Evolutionary conservation across 192 early-diverging fungal species (phyloP).

Genomic region (Mortierella hygrophila): DNA sequence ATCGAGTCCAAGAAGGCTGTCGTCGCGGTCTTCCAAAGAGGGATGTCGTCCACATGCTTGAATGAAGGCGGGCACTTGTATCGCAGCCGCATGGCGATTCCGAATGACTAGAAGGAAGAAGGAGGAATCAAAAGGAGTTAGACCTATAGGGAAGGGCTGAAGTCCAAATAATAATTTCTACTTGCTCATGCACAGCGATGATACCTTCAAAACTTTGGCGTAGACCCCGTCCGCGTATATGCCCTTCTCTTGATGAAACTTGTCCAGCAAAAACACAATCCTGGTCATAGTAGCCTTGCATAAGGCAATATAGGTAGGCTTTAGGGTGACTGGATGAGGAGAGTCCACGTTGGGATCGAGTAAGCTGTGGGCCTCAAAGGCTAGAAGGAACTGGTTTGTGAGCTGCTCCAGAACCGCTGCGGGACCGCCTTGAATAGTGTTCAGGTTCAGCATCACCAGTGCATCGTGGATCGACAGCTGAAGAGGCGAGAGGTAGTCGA

Average conservation of each 20-base stretch:
- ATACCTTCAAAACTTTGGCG: conserved; percentile 63
- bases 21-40: conserved; percentile 81
- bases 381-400: conserved; percentile 36
- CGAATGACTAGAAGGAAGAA: conserved; percentile 60
- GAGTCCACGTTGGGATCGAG: conserved; percentile 21
- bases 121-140: not conserved
- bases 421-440: conserved; percentile 30
- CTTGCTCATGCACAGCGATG: not conserved
- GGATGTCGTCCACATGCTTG: conserved; percentile 73
- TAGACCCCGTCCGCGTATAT: conserved; percentile 69
- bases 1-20: conserved; percentile 72
- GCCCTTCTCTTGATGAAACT: conserved; percentile 57
- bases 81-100: conserved; percentile 79
- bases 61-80: conserved; percentile 82
- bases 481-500: conserved; percentile 72
- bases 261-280: conserved; percentile 68
- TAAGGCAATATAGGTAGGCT: conserved; percentile 82
- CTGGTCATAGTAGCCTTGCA: conserved; percentile 71
- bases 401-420: conserved; percentile 37
- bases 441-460: conserved; percentile 58
- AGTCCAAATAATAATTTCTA: not conserved
- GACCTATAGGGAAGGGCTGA: not conserved
- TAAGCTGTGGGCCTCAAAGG: not conserved
- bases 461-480: conserved; percentile 79
- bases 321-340: not conserved